Conservation (phyloP, 805 yeast genomes). For the Saturnispora besseyi region DNA sequence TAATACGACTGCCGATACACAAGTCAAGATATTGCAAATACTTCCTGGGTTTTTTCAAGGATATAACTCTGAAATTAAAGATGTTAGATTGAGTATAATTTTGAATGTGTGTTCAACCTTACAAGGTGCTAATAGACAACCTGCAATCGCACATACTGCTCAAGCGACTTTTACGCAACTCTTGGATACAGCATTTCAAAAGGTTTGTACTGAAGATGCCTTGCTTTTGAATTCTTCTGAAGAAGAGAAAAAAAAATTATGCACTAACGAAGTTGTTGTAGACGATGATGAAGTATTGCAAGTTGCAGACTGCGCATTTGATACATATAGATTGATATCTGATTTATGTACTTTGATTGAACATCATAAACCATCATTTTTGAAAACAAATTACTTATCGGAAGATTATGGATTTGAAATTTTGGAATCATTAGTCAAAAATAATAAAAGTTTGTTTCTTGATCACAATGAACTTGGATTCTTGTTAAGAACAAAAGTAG, state of each 20-base stretch:
- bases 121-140: conserved; percentile 57
- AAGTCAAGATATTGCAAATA: conserved; percentile 75
- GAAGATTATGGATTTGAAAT: conserved; percentile 73
- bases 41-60: conserved; percentile 66
- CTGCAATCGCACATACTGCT: conserved; percentile 82
- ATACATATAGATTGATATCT: conserved; percentile 58
- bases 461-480: conserved; percentile 56
- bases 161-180: conserved; percentile 89
- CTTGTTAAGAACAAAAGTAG: conserved; percentile 55
- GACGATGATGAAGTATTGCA: conserved; percentile 36
- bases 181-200: conserved; percentile 68
- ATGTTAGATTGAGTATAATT: conserved; percentile 46
- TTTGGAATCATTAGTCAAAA: conserved; percentile 65
- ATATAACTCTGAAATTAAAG: conserved; percentile 49
- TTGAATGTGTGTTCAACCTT: conserved; percentile 64
- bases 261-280: conserved; percentile 30
- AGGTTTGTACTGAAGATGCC: conserved; percentile 37
- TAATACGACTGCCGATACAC: conserved; percentile 70
- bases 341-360: conserved; percentile 68
- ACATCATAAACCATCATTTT: conserved; percentile 43
- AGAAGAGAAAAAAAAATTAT: conserved; percentile 23
- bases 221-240: conserved; percentile 15
- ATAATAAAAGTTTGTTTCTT: conserved; percentile 49
- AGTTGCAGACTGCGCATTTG: conserved; percentile 50
- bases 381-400: conserved; percentile 44